A percentile compares a stretch with the other conserved stretches of the same genome.
These are phyloP conservation scores for Cryptosporidium andersoni DNA, from an alignment of 169 alveolate genomes.

Conservation along the genomic window DNA sequence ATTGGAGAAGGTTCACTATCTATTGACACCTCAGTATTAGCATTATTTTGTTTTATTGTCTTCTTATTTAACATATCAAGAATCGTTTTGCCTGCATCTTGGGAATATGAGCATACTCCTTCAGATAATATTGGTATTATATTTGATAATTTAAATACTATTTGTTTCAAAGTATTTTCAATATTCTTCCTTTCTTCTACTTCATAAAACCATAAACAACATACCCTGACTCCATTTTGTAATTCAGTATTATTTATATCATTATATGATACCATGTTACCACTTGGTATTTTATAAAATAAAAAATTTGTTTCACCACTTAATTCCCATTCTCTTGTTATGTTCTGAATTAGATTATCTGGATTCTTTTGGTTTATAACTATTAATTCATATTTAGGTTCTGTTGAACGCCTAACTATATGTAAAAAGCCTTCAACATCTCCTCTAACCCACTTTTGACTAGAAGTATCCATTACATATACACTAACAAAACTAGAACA, in stretches of 20 bases:
- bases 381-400: conserved; percentile 48
- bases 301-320: conserved; percentile 60
- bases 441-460: conserved; percentile 70
- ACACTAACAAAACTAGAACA: conserved; percentile 67
- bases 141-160: conserved; percentile 18
- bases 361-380: conserved; percentile 67
- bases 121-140: conserved; percentile 4
- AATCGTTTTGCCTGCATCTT: conserved; percentile 61
- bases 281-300: conserved; percentile 37
- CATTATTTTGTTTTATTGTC: background rate
- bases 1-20: background rate
- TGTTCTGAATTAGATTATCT: conserved; percentile 36
- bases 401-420: conserved; percentile 43
- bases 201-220: conserved; percentile 66
- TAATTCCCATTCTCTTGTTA: conserved; percentile 61
- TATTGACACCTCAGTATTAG: background rate
- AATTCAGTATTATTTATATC: background rate
- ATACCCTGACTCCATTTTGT: background rate
- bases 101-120: background rate
- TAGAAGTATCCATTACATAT: conserved; percentile 41
- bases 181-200: conserved; percentile 57
- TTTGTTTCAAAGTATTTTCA: conserved; percentile 15
- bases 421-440: conserved; percentile 68
- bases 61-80: conserved; percentile 48
- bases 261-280: background rate